phyloP scores from a whole-genome alignment of 108 stramenopile species.

The Thalassiosira profunda region DNA sequence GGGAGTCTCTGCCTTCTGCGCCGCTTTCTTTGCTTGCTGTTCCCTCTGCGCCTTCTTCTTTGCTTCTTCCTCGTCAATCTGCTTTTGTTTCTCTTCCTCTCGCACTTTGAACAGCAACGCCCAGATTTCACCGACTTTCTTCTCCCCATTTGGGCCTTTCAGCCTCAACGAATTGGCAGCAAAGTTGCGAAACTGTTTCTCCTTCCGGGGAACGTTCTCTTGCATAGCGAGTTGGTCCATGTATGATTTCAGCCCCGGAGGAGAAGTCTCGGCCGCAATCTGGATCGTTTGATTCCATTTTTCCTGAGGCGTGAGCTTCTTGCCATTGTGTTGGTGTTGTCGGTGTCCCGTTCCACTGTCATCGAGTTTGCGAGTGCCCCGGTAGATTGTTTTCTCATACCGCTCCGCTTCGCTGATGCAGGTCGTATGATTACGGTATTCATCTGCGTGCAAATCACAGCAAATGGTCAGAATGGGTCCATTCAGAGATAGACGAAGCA shows the following conservation, averaged over 20 bases:
- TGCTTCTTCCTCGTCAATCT: slow-evolving; percentile 33
- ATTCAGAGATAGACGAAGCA: neutral
- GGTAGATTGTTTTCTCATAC: slow-evolving; percentile 74
- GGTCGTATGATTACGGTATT: slow-evolving; percentile 83
- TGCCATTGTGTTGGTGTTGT: slow-evolving; percentile 33
- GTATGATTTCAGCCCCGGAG: slow-evolving; percentile 56
- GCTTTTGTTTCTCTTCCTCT: slow-evolving; percentile 28
- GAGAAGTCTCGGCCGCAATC: slow-evolving; percentile 56
- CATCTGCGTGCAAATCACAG: slow-evolving; percentile 54
- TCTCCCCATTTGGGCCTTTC: slow-evolving; percentile 44
- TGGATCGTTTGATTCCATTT: slow-evolving; percentile 75
- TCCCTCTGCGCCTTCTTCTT: slow-evolving; percentile 22
- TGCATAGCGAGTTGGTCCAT: slow-evolving; percentile 59
- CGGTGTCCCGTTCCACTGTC: slow-evolving; percentile 18
- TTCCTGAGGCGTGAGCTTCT: slow-evolving; percentile 75
- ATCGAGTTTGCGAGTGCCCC: slow-evolving; percentile 41
- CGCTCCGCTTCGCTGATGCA: slow-evolving; percentile 91
- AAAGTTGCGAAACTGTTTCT: slow-evolving; percentile 94
- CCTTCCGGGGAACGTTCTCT: slow-evolving; percentile 90
- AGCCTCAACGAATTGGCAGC: slow-evolving; percentile 80
- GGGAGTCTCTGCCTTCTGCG: neutral
- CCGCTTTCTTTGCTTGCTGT: slow-evolving; percentile 14
- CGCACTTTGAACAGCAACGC: slow-evolving; percentile 55
- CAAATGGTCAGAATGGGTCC: slow-evolving; percentile 2
- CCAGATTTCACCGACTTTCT: slow-evolving; percentile 76